Conservation (phyloP, 106 monocot species). For the Allium cepa region DNA sequence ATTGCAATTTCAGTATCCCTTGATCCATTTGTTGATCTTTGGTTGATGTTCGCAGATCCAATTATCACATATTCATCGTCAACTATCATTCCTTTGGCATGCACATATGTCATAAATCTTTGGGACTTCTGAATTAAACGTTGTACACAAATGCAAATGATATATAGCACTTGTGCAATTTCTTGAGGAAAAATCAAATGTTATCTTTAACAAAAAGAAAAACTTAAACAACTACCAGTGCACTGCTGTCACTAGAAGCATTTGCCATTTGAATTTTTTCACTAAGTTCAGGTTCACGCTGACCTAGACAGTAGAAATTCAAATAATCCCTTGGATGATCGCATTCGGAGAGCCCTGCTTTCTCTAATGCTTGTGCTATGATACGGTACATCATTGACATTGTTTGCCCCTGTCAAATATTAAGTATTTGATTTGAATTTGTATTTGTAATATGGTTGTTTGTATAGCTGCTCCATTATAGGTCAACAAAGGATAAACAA, state of each 20-base stretch:
- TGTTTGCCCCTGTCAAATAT: constrained; percentile 61
- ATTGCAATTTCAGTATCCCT: constrained; percentile 69
- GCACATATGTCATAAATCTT: constrained; percentile 86
- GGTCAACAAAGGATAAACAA: neutral
- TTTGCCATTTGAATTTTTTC: constrained; percentile 7
- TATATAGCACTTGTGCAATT: neutral
- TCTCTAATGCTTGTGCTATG: constrained; percentile 49
- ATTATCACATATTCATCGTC: constrained; percentile 68
- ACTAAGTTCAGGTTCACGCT: constrained; percentile 35
- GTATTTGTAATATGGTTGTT: neutral
- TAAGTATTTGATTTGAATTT: neutral
- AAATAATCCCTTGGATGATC: constrained; percentile 70
- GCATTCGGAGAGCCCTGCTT: constrained; percentile 44
- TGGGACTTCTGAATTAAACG: constrained; percentile 24
- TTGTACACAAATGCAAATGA: constrained; percentile 13
- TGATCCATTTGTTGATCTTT: constrained; percentile 59
- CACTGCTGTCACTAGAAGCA: constrained; percentile 26
- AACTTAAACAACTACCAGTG: constrained; percentile 24
- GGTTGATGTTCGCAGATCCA: constrained; percentile 70
- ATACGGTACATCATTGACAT: constrained; percentile 81
- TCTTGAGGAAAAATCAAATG: neutral
- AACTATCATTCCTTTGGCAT: constrained; percentile 66
- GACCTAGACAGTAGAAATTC: constrained; percentile 91
- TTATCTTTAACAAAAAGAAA: neutral
- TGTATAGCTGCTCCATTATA: neutral